Evolutionary conservation across 75 land plant species (phyloP).

Genomic region (Pinus taeda): DNA sequence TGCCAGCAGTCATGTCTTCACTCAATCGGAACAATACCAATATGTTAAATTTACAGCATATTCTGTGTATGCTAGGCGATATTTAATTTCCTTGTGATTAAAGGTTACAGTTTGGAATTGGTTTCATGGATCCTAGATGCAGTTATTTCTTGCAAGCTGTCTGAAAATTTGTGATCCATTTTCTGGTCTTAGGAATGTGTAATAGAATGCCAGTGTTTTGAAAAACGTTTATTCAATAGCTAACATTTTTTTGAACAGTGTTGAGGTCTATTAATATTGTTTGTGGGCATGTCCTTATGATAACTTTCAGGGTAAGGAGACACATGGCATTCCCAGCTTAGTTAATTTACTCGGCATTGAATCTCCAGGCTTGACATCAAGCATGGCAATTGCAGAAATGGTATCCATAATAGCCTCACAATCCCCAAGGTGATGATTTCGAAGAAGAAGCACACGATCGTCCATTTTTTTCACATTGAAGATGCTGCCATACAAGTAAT

Average conservation of each 20-base stretch:
- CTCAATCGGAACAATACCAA: not conserved
- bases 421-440: not conserved
- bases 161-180: not conserved
- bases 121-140: not conserved
- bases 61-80: not conserved
- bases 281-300: not conserved
- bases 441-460: not conserved
- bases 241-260: not conserved
- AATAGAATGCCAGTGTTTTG: not conserved
- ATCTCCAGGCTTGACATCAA: constrained; percentile 94
- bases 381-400: constrained; percentile 83
- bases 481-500: not conserved
- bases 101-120: not conserved
- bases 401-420: constrained; percentile 9
- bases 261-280: not conserved
- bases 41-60: not conserved
- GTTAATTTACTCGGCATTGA: constrained; percentile 92
- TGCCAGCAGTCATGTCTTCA: too few relatives aligned
- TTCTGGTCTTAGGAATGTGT: too few relatives aligned
- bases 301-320: constrained; percentile 65
- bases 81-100: not conserved
- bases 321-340: constrained; percentile 84
- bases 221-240: not conserved
- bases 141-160: not conserved
- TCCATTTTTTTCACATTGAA: not conserved